Base-by-base conservation (phyloP, 208 protist genomes). In the Wallacemonas sp. region DNA sequence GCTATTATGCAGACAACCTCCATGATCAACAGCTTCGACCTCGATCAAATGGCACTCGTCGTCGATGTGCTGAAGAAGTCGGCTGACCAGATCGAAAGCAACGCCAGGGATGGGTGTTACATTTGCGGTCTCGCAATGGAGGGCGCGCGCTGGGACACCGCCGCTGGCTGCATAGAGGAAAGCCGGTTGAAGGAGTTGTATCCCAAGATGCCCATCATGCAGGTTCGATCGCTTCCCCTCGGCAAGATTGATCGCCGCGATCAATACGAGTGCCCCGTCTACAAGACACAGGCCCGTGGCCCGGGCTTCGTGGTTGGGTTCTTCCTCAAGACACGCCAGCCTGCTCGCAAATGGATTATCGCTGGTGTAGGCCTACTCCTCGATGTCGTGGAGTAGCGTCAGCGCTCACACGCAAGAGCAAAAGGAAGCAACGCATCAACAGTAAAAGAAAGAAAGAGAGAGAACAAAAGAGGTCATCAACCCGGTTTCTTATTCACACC, bases 1-100 rank as follows among this genome's bases (percentile, higher is more conserved):
- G 97, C 98, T 62, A 98, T 99, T 56, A 98, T 99, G 95, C 98
- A 99, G 77, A 95, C 91, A 6, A 99, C 97, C 5, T 98, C 98
- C 2, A 97, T 98, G 67, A 90, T 96, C 58, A 99, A 99, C 88
- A 94, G 93, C 68, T 98, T 96, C 73, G 94, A 98, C 54, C 86
- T 99, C 12, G 98, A 99, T 80, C 91, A 97, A 74, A 98, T 98
- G 95, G 73, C 95, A 14, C 74, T 98, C 17, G 93, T 97, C 33
- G 79, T 95, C 47, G 95, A 98, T 79, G 91, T 98, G 6, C 77
- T 96, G 41, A 99, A 99, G 86, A 99, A 99, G 84, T 90, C 84
- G 2, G 83, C 87, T 0, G 94, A 98, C 68, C 90, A 97, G 63
- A 97, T 98, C 67, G 95, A 98, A 19, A 91, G 93, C 27, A 91